phyloP scores from a whole-genome alignment of 2,329 filamentous ascomycete genomes.

The Phyllosticta paracitricarpa region DNA sequence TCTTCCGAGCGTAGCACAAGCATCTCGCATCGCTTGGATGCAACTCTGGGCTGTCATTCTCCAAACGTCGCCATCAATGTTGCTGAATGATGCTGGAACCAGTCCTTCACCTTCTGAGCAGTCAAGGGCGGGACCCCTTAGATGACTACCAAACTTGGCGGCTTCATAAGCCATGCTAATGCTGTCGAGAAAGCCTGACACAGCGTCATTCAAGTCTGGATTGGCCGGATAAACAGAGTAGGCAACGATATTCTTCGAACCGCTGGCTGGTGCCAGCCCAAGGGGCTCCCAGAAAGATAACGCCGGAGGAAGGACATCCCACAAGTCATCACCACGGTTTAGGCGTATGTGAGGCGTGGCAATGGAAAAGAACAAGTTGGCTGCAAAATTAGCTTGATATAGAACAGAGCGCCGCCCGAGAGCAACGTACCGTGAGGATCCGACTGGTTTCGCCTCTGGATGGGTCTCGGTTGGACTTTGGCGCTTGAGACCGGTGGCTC shows the following conservation, averaged over 20 bases:
- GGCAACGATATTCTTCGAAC: constrained; percentile 59
- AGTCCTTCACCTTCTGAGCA: constrained; percentile 22
- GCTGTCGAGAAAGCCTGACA: constrained; percentile 55
- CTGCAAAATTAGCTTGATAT: not conserved
- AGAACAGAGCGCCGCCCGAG: not conserved
- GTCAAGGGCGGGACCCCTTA: constrained; percentile 29
- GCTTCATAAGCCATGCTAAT: constrained; percentile 64
- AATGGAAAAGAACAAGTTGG: constrained; percentile 5
- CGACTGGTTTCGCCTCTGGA: constrained; percentile 20
- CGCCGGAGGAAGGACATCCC: constrained; percentile 66
- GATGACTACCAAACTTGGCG: constrained; percentile 59
- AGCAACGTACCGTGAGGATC: constrained; percentile 14
- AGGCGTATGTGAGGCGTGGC: constrained; percentile 62
- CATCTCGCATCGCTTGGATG: constrained; percentile 23
- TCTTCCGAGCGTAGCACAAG: constrained; percentile 33
- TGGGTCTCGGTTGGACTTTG: constrained; percentile 26
- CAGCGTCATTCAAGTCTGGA: constrained; percentile 51
- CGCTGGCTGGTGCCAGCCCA: constrained; percentile 61
- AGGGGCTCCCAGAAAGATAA: constrained; percentile 74
- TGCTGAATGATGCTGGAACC: constrained; percentile 17
- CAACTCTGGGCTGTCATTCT: constrained; percentile 15
- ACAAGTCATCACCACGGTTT: constrained; percentile 55
- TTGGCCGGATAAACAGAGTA: constrained; percentile 62
- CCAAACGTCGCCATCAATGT: constrained; percentile 12
- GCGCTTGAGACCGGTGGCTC: constrained; percentile 13